Evolutionary conservation across 2,329 filamentous ascomycete species (phyloP).

Genomic region (Claviceps humidiphila): DNA sequence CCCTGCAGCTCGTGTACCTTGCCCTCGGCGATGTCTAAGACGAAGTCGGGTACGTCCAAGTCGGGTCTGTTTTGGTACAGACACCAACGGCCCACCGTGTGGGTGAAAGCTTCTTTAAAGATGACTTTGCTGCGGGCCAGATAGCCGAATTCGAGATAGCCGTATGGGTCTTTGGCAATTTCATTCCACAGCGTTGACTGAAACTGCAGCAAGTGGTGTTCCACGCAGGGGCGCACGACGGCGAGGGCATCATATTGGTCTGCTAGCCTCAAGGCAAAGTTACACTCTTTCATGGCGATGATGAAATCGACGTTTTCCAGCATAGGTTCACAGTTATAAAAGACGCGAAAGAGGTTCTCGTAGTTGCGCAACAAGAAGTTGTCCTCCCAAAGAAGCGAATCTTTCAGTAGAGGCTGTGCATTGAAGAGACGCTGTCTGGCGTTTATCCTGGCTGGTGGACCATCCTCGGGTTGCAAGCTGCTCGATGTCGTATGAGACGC

Average conservation of each 20-base stretch:
- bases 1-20: no score
- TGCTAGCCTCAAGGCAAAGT: slow-evolving; percentile 50
- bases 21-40: no score
- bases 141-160: slow-evolving; percentile 81
- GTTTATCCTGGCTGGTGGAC: slow-evolving; percentile 26
- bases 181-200: slow-evolving; percentile 61
- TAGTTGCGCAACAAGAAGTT: slow-evolving; percentile 79
- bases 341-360: slow-evolving; percentile 52
- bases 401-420: no score
- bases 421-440: slow-evolving; percentile 26
- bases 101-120: slow-evolving; percentile 77
- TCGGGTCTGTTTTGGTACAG: slow-evolving; percentile 67
- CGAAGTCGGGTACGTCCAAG: slow-evolving; percentile 46
- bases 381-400: slow-evolving; percentile 21
- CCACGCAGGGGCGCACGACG: no score
- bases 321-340: slow-evolving; percentile 53
- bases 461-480: slow-evolving; percentile 14
- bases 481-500: slow-evolving; percentile 6
- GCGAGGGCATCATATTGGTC: no score
- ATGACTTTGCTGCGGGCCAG: slow-evolving; percentile 72
- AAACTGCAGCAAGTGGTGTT: no score
- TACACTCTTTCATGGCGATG: slow-evolving; percentile 86
- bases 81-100: slow-evolving; percentile 92
- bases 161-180: slow-evolving; percentile 89
- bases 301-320: slow-evolving; percentile 82